Conservation (phyloP, 805 yeast species). For the Candida coleopterorum region DNA sequence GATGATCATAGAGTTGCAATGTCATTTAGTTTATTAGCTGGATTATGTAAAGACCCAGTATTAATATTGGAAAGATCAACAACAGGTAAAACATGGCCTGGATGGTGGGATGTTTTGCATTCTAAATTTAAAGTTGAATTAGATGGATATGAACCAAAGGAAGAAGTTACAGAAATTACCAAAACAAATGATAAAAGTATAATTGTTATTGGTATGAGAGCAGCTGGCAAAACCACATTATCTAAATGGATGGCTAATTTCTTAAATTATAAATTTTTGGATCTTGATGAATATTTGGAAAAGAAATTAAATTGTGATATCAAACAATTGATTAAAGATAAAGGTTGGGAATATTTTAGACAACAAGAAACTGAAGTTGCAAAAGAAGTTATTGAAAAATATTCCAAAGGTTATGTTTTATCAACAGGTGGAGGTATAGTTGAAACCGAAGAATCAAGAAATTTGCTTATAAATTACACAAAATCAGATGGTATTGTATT, state of each 20-base stretch:
- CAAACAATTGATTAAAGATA: slow-evolving; percentile 51
- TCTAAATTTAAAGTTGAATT: slow-evolving; percentile 58
- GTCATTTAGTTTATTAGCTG: slow-evolving; percentile 89
- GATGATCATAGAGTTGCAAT: slow-evolving; percentile 98
- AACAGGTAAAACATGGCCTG: slow-evolving; percentile 99
- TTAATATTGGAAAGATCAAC: slow-evolving; percentile 82
- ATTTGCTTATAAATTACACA: slow-evolving; percentile 50
- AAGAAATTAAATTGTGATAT: slow-evolving; percentile 47
- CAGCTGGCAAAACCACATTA: slow-evolving; percentile 90
- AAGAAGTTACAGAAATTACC: slow-evolving; percentile 2
- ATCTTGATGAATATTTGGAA: slow-evolving; percentile 73
- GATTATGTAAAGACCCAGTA: slow-evolving; percentile 59
- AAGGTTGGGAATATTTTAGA: slow-evolving; percentile 91
- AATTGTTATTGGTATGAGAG: slow-evolving; percentile 93
- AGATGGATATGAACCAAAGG: slow-evolving; percentile 63
- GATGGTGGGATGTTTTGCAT: slow-evolving; percentile 96
- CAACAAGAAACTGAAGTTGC: slow-evolving; percentile 56
- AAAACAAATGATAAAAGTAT: slow-evolving; percentile 48
- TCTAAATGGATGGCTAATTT: slow-evolving; percentile 72
- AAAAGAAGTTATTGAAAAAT: slow-evolving; percentile 40
- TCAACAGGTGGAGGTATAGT: slow-evolving; percentile 98
- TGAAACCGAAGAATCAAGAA: slow-evolving; percentile 67
- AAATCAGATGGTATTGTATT: slow-evolving; percentile 71
- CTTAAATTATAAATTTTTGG: slow-evolving; percentile 65
- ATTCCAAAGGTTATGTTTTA: slow-evolving; percentile 54